Conservation (phyloP, 2,329 filamentous ascomycete genomes). For the Elsinoe fawcettii region DNA sequence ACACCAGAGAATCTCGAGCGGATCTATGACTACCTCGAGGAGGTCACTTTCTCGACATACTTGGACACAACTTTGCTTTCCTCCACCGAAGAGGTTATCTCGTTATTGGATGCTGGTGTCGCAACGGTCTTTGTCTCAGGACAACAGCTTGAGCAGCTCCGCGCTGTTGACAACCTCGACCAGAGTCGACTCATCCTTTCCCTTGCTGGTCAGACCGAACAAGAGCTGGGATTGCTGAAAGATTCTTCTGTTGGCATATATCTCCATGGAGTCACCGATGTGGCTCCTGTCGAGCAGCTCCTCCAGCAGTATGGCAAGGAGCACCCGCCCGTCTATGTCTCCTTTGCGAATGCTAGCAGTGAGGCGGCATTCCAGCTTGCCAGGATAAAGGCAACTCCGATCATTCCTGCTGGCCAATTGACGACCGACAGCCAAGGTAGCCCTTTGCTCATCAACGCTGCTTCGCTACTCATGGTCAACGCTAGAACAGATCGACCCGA, state of each 20-base stretch:
- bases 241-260: slow-evolving; percentile 41
- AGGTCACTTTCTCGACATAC: slow-evolving; percentile 55
- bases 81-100: slow-evolving; percentile 64
- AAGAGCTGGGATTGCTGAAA: slow-evolving; percentile 34
- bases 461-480: slow-evolving; percentile 62
- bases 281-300: slow-evolving; percentile 38
- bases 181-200: slow-evolving; percentile 51
- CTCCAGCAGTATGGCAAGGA: slow-evolving; percentile 44
- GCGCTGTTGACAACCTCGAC: slow-evolving; percentile 45
- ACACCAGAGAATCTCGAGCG: slow-evolving; percentile 37
- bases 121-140: slow-evolving; percentile 74
- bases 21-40: slow-evolving; percentile 47
- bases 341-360: slow-evolving; percentile 36
- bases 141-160: slow-evolving; percentile 54
- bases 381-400: slow-evolving; percentile 51
- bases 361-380: slow-evolving; percentile 36
- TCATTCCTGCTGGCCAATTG: slow-evolving; percentile 63
- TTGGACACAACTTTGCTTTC: slow-evolving; percentile 67
- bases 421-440: slow-evolving; percentile 58
- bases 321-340: slow-evolving; percentile 45
- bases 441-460: slow-evolving; percentile 54
- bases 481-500: slow-evolving; percentile 78
- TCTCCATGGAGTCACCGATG: slow-evolving; percentile 32
- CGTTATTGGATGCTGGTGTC: slow-evolving; percentile 77
- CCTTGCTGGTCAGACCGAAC: slow-evolving; percentile 37